Conservation (phyloP, 78 protist species). For the Dictyostelium purpureum region DNA sequence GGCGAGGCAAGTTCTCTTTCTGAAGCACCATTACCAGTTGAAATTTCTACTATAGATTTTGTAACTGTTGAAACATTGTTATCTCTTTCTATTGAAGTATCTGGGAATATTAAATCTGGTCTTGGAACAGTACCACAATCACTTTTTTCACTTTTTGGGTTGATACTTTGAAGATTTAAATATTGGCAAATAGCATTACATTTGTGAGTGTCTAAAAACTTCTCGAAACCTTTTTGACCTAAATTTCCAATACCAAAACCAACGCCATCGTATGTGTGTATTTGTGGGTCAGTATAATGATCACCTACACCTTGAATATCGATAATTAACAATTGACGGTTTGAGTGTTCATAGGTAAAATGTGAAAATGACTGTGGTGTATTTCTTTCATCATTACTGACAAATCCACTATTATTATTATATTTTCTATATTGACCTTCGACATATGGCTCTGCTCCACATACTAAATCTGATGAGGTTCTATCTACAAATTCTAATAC, state of each 20-base stretch:
- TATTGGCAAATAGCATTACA: constrained; percentile 90
- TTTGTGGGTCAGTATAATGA: constrained; percentile 94
- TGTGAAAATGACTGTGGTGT: constrained; percentile 96
- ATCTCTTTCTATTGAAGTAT: constrained; percentile 34
- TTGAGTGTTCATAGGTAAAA: constrained; percentile 88
- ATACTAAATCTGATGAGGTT: constrained; percentile 42
- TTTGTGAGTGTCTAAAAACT: constrained; percentile 85
- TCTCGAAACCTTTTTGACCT: constrained; percentile 86
- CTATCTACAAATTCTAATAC: constrained; percentile 77
- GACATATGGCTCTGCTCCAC: constrained; percentile 83
- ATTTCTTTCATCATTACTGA: constrained; percentile 81
- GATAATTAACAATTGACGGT: constrained; percentile 74
- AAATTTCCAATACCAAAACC: constrained; percentile 91
- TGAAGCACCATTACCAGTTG: background rate
- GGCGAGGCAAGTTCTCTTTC: background rate
- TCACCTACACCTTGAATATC: constrained; percentile 96
- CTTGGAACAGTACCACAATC: constrained; percentile 79
- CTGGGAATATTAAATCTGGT: constrained; percentile 67
- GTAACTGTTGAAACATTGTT: background rate
- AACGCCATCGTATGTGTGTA: constrained; percentile 85
- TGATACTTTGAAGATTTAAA: constrained; percentile 50
- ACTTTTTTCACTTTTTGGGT: constrained; percentile 54
- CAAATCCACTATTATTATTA: constrained; percentile 92
- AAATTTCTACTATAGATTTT: background rate
- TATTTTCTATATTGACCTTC: constrained; percentile 88